phyloP scores from a whole-genome alignment of 495 filamentous ascomycete species.

The Neurospora sp. region DNA sequence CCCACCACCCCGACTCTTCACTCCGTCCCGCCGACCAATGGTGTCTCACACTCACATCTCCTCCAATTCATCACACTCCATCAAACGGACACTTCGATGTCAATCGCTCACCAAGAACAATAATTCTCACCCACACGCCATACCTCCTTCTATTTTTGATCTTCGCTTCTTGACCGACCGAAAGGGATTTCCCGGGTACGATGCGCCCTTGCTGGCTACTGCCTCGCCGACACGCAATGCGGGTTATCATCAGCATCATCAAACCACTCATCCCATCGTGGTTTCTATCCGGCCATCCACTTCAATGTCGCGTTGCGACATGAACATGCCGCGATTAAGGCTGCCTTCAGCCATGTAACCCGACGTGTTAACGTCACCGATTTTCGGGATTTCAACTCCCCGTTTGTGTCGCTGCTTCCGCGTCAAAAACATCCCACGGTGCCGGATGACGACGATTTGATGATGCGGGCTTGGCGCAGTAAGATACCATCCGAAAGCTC shows the following conservation, averaged over 20 bases:
- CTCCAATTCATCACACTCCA: not conserved
- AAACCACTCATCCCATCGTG: not conserved
- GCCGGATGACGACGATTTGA: not conserved
- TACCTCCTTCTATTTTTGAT: not conserved
- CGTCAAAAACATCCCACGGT: not conserved
- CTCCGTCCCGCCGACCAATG: not conserved
- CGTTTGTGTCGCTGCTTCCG: not conserved
- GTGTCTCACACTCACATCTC: not conserved
- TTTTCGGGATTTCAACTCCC: not conserved
- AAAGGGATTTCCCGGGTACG: not conserved
- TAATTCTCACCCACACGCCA: not conserved
- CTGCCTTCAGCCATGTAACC: not conserved
- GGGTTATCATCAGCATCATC: not conserved
- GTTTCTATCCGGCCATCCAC: not conserved
- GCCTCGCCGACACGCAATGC: not conserved
- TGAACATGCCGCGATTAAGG: not conserved
- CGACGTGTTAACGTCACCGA: not conserved
- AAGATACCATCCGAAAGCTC: not conserved
- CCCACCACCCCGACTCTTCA: not conserved
- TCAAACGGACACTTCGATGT: not conserved
- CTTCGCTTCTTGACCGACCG: not conserved
- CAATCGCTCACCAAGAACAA: not conserved
- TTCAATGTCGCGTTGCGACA: not conserved
- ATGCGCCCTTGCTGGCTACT: not conserved
- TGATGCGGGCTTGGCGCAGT: not conserved